Percentiles rank a stretch among this genome's conserved stretches.
These are phyloP conservation scores for Plantago ovata DNA, from an alignment of 257 asterid genomes.

Conservation along the genomic window DNA sequence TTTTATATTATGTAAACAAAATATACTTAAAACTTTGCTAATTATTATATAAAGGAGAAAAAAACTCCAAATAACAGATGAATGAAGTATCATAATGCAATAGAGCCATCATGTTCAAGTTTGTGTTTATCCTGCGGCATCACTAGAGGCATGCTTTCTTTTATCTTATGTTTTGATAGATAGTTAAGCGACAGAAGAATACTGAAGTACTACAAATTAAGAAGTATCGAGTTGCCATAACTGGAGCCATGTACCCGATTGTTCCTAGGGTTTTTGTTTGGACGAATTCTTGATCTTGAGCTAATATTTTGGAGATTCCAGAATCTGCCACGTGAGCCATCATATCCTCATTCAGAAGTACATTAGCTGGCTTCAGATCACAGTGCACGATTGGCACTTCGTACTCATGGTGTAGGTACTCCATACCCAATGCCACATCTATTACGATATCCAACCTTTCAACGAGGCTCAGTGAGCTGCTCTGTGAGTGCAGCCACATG, in stretches of 20 bases:
- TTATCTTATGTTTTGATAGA: too few species aligned
- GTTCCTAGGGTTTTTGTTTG: conserved; percentile 40
- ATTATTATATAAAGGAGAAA: too few species aligned
- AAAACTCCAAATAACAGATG: too few species aligned
- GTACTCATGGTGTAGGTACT: conserved; percentile 40
- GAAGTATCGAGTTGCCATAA: conserved; percentile 14
- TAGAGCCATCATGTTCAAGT: too few species aligned
- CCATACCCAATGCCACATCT: conserved; percentile 35
- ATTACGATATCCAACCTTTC: conserved; percentile 33
- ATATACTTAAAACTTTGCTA: too few species aligned
- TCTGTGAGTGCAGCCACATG: conserved; percentile 23
- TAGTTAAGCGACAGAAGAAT: too few species aligned
- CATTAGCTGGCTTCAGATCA: conserved; percentile 44
- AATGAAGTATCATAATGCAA: too few species aligned
- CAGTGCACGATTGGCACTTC: conserved; percentile 33
- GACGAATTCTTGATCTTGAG: conserved; percentile 18
- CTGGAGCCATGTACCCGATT: conserved; percentile 48
- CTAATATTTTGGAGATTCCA: conserved; percentile 36
- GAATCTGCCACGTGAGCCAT: conserved; percentile 42
- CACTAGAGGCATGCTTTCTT: too few species aligned
- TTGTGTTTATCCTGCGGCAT: too few species aligned
- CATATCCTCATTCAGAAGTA: conserved; percentile 43
- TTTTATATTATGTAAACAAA: too few species aligned
- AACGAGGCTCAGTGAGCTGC: conserved; percentile 20
- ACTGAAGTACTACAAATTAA: too few species aligned